A percentile compares a stretch with the other conserved stretches of the same genome.
These are phyloP conservation scores for Monilinia polystroma DNA, from an alignment of 2,329 filamentous ascomycete species.

Conservation along the genomic window DNA sequence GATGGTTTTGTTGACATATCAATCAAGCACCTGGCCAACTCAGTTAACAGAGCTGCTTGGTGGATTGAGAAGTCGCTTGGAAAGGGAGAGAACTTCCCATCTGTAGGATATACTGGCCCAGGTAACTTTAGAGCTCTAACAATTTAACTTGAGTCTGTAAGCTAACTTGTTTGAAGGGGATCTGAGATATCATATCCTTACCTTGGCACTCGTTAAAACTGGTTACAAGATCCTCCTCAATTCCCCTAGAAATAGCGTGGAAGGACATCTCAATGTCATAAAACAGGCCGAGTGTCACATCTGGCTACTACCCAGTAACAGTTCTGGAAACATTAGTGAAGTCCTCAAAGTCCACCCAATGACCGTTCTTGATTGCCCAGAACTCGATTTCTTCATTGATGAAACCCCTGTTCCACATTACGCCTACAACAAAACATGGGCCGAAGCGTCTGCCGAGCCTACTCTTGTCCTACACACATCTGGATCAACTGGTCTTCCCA, in stretches of 20 bases:
- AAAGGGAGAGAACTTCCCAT: conserved; percentile 21
- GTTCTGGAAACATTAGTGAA: conserved; percentile 7
- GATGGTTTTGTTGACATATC: conserved; percentile 27
- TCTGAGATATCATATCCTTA: conserved; percentile 20
- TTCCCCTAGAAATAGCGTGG: conserved; percentile 16
- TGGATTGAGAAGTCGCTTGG: conserved; percentile 31
- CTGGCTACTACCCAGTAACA: conserved; percentile 15
- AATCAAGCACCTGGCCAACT: conserved; percentile 27
- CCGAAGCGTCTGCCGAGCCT: conserved; percentile 26
- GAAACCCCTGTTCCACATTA: conserved; percentile 21
- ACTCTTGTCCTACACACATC: conserved; percentile 27
- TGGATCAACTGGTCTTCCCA: conserved; percentile 28
- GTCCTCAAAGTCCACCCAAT: conserved; percentile 10
- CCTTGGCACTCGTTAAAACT: conserved; percentile 17
- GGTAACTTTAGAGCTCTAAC: conserved; percentile 1
- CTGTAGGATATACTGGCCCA: conserved; percentile 23
- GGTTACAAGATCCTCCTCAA: conserved; percentile 21
- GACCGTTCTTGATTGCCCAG: conserved; percentile 17
- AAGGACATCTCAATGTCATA: conserved; percentile 23
- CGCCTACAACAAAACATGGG: conserved; percentile 32
- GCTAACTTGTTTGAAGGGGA: conserved; percentile 14
- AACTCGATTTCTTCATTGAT: conserved; percentile 18
- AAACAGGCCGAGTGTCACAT: conserved; percentile 10
- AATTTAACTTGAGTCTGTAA: too few relatives aligned
- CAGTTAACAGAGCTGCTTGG: conserved; percentile 29